These are phyloP conservation scores for Lentinula sp. DNA, from an alignment of 768 basidiomycete species.

Conservation along the genomic window DNA sequence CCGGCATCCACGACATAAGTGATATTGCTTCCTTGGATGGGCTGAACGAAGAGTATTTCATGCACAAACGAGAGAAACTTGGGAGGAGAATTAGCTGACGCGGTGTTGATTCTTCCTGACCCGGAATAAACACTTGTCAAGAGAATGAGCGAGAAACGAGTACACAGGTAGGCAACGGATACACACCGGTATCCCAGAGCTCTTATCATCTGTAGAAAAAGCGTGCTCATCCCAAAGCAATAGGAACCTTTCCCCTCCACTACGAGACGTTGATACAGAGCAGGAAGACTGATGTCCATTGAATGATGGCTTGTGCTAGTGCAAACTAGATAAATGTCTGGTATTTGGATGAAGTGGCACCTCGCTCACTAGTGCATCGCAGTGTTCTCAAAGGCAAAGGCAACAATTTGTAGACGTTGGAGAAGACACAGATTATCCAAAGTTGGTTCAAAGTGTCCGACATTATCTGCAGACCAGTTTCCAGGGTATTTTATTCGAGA, in stretches of 20 bases:
- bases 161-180: background rate
- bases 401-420: constrained; percentile 20
- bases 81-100: constrained; percentile 1
- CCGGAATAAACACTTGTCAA: constrained; percentile 11
- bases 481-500: constrained; percentile 13
- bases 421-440: constrained; percentile 21
- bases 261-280: constrained; percentile 17
- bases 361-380: constrained; percentile 30
- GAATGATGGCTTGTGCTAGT: constrained; percentile 17
- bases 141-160: background rate
- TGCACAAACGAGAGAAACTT: constrained; percentile 14
- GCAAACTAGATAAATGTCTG: background rate
- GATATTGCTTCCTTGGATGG: constrained; percentile 10
- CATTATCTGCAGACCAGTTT: constrained; percentile 11
- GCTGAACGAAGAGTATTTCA: constrained; percentile 17
- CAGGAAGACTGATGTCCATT: constrained; percentile 20
- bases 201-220: constrained; percentile 21
- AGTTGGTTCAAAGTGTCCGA: constrained; percentile 16
- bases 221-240: constrained; percentile 22
- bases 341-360: background rate
- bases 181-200: constrained; percentile 22
- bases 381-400: constrained; percentile 32
- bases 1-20: constrained; percentile 17
- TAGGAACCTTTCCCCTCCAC: constrained; percentile 19
- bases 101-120: constrained; percentile 13